phyloP scores from a whole-genome alignment of 495 filamentous ascomycete genomes.

The Xylaria intraflava region DNA sequence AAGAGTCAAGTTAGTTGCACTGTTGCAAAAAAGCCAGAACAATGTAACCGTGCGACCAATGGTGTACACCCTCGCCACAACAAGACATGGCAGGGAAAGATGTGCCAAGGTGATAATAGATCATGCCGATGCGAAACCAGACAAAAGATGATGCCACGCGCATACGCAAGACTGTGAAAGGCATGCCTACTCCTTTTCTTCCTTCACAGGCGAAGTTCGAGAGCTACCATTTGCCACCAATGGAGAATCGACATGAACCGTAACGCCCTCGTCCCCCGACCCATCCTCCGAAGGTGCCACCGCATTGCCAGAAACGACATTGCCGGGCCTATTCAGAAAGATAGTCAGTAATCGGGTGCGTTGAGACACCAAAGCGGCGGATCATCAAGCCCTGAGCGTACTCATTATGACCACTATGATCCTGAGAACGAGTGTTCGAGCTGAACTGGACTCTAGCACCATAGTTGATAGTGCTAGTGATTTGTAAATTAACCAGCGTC shows the following conservation, averaged over 20 bases:
- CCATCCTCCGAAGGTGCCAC: slow-evolving; percentile 37
- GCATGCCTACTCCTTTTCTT: slow-evolving; percentile 29
- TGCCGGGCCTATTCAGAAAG: slow-evolving; percentile 9
- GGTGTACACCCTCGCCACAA: slow-evolving; percentile 13
- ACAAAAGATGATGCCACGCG: slow-evolving; percentile 14
- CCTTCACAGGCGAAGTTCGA: slow-evolving; percentile 44
- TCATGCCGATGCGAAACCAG: slow-evolving; percentile 12
- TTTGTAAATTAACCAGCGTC: slow-evolving; percentile 7
- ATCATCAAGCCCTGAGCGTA: slow-evolving; percentile 4
- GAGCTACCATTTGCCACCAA: slow-evolving; percentile 43
- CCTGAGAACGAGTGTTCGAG: slow-evolving; percentile 11
- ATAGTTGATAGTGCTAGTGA: slow-evolving; percentile 18
- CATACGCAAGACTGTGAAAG: slow-evolving; percentile 9
- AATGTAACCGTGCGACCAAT: slow-evolving; percentile 15
- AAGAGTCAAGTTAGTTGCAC: slow-evolving; percentile 14
- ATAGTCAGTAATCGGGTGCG: slow-evolving; percentile 2
- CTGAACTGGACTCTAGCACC: slow-evolving; percentile 19
- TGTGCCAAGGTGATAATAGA: slow-evolving; percentile 16
- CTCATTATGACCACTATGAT: slow-evolving; percentile 8
- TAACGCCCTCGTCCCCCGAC: slow-evolving; percentile 40
- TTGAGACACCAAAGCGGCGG: neutral
- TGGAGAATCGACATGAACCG: slow-evolving; percentile 45
- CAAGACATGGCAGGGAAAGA: slow-evolving; percentile 14
- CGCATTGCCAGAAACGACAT: slow-evolving; percentile 11
- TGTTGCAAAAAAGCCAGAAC: slow-evolving; percentile 15